These are phyloP conservation scores for Pseudophaeomoniella oleicola DNA, from an alignment of 2,329 filamentous ascomycete genomes.

Conservation along the genomic window DNA sequence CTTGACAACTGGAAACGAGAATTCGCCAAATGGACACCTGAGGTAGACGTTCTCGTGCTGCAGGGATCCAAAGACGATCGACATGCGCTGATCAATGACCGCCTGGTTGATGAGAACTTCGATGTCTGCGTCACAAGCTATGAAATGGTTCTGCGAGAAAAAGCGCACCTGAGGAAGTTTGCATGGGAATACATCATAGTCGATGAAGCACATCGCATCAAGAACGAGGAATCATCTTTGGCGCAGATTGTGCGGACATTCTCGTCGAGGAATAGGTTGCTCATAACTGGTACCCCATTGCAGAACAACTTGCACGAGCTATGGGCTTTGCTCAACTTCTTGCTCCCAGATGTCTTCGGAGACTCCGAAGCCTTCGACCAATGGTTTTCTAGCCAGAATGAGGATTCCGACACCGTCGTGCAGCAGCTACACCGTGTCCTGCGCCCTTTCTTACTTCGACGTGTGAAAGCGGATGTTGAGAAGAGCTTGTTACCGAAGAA, in stretches of 20 bases:
- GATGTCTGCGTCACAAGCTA: conserved; percentile 98
- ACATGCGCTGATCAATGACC: conserved; percentile 72
- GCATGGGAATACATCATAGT: conserved; percentile 99
- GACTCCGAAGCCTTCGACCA: conserved; percentile 94
- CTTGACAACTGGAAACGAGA: conserved; percentile 98
- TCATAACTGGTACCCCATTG: conserved; percentile 91
- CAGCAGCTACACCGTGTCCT: conserved; percentile 89
- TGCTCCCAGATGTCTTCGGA: conserved; percentile 95
- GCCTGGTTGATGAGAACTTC: conserved; percentile 85
- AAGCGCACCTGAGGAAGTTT: conserved; percentile 89
- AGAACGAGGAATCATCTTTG: conserved; percentile 95
- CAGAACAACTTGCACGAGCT: conserved; percentile 98
- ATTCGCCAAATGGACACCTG: conserved; percentile 85
- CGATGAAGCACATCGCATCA: conserved; percentile 95
- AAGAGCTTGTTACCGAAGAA: conserved; percentile 97
- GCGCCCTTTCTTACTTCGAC: conserved; percentile 81
- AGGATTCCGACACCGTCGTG: conserved; percentile 88
- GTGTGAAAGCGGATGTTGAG: conserved; percentile 95
- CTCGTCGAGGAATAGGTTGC: conserved; percentile 81
- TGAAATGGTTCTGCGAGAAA: conserved; percentile 95
- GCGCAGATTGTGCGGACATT: conserved; percentile 95
- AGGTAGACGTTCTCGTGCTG: conserved; percentile 83
- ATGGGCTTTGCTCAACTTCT: conserved; percentile 93
- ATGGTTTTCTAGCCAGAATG: conserved; percentile 87
- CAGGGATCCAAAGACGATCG: conserved; percentile 94